A percentile compares a stretch with the other conserved stretches of the same genome.
Conservation (phyloP, 495 filamentous ascomycete species). For the Neurospora discreta region DNA sequence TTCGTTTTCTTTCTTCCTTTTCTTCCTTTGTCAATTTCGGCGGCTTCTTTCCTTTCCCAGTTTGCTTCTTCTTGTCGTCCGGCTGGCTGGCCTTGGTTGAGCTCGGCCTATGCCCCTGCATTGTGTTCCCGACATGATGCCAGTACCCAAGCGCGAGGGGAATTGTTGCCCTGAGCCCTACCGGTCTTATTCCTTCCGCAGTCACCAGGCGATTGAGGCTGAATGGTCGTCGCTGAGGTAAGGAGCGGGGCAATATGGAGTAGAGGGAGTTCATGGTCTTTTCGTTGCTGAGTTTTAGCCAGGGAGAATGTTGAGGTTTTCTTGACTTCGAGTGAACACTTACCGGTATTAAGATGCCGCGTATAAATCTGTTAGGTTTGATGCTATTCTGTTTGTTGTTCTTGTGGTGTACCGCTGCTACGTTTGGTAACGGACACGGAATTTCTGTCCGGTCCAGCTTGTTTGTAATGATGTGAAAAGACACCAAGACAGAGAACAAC, state of each 20-base stretch:
- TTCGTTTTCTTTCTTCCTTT: not conserved
- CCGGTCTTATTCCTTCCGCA: not conserved
- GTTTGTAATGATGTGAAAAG: not conserved
- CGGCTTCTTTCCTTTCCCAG: not conserved
- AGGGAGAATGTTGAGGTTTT: not conserved
- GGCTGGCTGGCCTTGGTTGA: not conserved
- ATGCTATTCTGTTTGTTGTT: not conserved
- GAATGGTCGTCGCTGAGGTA: not conserved
- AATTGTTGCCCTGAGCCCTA: not conserved
- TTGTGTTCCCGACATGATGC: not conserved
- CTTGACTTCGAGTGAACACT: not conserved
- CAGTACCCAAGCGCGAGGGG: not conserved
- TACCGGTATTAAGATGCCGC: not conserved
- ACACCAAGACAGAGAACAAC: not conserved
- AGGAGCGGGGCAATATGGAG: not conserved
- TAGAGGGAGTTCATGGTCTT: not conserved
- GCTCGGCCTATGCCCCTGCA: not conserved
- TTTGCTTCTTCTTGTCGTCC: not conserved
- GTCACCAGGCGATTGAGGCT: not conserved
- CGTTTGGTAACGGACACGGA: not conserved
- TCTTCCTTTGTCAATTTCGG: not conserved
- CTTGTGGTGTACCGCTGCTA: not conserved
- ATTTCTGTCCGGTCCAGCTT: not conserved
- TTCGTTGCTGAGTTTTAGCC: not conserved
- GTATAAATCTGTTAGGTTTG: too few relatives aligned